Evolutionary conservation across 306 rosid species (phyloP), one percentile per base, ranked within the genome.

Genomic region (Quillaja saponaria): DNA sequence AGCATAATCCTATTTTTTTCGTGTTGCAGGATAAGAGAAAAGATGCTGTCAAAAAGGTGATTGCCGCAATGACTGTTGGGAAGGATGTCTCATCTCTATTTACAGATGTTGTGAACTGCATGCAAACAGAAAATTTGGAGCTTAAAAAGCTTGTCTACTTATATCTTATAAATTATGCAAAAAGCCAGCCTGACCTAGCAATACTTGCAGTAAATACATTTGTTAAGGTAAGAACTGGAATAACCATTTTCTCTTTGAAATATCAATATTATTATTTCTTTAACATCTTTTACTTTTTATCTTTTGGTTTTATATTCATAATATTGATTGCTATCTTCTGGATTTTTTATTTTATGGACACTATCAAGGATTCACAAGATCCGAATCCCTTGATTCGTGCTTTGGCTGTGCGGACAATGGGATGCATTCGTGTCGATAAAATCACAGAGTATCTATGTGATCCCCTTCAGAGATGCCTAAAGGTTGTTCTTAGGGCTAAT

Each of bases 21-120:
- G 67, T 66, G 63, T 51, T 64, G 54, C 68, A 94, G 99, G 99
- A 94, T 75, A 94, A 89, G 79, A 87, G 99, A 73, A 94, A 94
- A 76, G 99, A 94, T 89, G 99, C 99, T 8, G 99, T 94, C 1
- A 94, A 94, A 82, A 94, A 94, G 79, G 99, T 94, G 61, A 94
- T 94, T 62, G 99, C 99, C 21, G 99, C 99, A 14, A 94, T 94
- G 99, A 94, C 99, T 42, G 99, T 94, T 31, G 99, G 97, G 78
- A 94, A 94, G 85, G 99, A 94, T 59, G 99, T 94, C 11, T 94
- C 99, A 3, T 94, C 97, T 4, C 82, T 94, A 69, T 94, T 94
- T 64, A 94, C 99, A 16, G 99, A 94, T 40, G 99, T 94, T 12
- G 99, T 94, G 33, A 94, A 94, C 69, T 94, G 97, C 71, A 94